Conservation (phyloP, 306 rosid species). For the Acacia acuminata region DNA sequence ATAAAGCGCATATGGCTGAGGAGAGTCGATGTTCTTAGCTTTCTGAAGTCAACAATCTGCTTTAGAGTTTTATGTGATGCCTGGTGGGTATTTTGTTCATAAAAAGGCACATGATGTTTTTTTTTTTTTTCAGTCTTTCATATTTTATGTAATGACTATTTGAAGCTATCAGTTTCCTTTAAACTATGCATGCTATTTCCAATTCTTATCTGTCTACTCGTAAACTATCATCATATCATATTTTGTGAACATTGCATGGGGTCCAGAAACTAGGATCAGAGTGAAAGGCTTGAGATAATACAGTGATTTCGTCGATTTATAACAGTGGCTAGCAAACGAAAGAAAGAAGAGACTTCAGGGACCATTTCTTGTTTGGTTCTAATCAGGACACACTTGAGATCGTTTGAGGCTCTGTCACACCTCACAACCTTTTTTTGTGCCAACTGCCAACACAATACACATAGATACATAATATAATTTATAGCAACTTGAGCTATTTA, state of each 20-base stretch:
- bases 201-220: not conserved
- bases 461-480: not conserved
- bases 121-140: not conserved
- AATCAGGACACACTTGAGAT: not conserved
- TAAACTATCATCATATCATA: not conserved
- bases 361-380: too few relatives aligned
- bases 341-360: not conserved
- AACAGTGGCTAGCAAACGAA: not conserved
- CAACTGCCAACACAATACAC: not conserved
- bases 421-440: not conserved
- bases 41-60: not conserved
- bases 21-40: not conserved
- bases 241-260: not conserved
- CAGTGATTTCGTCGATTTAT: not conserved
- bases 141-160: not conserved
- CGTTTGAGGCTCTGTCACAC: not conserved
- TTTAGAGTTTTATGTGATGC: slow-evolving; percentile 5
- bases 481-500: not conserved
- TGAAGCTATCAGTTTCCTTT: not conserved
- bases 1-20: not conserved
- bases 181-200: too few relatives aligned
- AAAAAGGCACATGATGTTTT: not conserved
- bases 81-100: not conserved
- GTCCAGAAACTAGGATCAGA: not conserved
- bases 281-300: not conserved